A percentile compares a stretch with the other conserved stretches of the same genome.
phyloP scores from a whole-genome alignment of 257 asterid species.

The Fraxinus americana region DNA sequence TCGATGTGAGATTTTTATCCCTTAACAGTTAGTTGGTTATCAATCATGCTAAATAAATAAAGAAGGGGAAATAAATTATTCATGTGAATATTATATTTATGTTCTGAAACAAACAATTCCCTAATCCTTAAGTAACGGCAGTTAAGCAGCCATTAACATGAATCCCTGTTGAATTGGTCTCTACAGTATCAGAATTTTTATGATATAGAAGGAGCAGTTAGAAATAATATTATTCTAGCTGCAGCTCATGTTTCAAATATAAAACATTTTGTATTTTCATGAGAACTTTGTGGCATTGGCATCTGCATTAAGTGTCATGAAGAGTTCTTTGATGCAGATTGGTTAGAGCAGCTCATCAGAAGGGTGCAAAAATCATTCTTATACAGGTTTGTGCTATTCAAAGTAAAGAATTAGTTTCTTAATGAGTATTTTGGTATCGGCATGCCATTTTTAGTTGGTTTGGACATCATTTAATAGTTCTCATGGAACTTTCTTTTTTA shows the following conservation, averaged over 20 bases:
- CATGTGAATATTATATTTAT: not conserved
- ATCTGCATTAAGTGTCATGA: constrained; percentile 11
- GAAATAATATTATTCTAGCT: constrained; percentile 7
- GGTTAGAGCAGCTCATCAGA: constrained; percentile 83
- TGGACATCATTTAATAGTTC: constrained; percentile 8
- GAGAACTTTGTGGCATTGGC: constrained; percentile 1
- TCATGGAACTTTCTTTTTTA: not conserved
- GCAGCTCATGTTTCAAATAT: not conserved
- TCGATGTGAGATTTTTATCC: too few species aligned
- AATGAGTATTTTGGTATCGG: constrained; percentile 4
- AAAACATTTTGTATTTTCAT: not conserved
- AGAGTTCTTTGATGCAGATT: constrained; percentile 54
- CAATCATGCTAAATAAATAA: not conserved
- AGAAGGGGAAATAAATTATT: constrained; percentile 2
- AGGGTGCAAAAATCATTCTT: constrained; percentile 92
- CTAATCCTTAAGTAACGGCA: not conserved
- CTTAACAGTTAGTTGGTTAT: not conserved
- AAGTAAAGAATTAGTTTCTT: constrained; percentile 10
- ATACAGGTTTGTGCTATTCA: constrained; percentile 62
- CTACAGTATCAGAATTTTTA: not conserved
- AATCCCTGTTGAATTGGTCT: constrained; percentile 1
- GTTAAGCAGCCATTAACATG: not conserved
- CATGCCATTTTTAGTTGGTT: constrained; percentile 3
- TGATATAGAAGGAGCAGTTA: constrained; percentile 8
- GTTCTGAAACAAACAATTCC: not conserved